A percentile compares a stretch with the other conserved stretches of the same genome.
Conservation (phyloP, 2,329 filamentous ascomycete species). For the Leptographium wingfieldii region DNA sequence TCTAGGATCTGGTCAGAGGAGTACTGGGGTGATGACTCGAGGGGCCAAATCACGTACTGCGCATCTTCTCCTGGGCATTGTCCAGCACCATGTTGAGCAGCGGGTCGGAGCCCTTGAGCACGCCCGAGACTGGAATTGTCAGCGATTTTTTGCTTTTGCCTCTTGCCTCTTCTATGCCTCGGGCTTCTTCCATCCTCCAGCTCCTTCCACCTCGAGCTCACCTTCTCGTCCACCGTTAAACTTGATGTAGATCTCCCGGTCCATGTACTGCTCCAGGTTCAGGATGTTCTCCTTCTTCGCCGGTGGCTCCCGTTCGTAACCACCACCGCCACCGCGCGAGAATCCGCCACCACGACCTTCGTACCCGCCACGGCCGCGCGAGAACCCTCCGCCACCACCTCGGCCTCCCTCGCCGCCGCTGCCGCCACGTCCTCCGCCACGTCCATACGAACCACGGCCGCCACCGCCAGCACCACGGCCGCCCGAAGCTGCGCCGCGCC, state of each 20-base stretch:
- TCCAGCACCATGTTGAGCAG: slow-evolving; percentile 97
- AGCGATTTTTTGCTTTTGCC: background rate
- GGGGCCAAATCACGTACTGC: slow-evolving; percentile 44
- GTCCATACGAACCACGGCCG: background rate
- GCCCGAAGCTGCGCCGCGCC: background rate
- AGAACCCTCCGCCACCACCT: slow-evolving; percentile 18
- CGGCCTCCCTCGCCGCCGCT: slow-evolving; percentile 26
- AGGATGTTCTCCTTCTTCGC: slow-evolving; percentile 99
- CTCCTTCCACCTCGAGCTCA: slow-evolving; percentile 24
- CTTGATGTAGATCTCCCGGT: slow-evolving; percentile 90
- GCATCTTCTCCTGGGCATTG: slow-evolving; percentile 79
- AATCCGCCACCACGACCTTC: slow-evolving; percentile 5
- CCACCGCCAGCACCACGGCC: slow-evolving; percentile 3
- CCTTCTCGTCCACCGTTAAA: slow-evolving; percentile 92
- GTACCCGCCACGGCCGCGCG: slow-evolving; percentile 2
- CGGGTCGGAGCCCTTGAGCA: slow-evolving; percentile 89
- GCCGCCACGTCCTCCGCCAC: slow-evolving; percentile 3
- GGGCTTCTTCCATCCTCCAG: too few relatives aligned
- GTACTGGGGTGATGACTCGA: background rate
- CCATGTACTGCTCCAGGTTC: slow-evolving; percentile 90
- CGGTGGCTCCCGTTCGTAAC: slow-evolving; percentile 42
- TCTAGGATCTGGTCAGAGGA: slow-evolving; percentile 38
- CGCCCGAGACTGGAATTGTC: slow-evolving; percentile 57
- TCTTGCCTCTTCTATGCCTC: too few relatives aligned
- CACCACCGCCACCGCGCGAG: slow-evolving; percentile 3